phyloP scores from a whole-genome alignment of 2,329 filamentous ascomycete genomes.

The Albifimbria verrucaria region DNA sequence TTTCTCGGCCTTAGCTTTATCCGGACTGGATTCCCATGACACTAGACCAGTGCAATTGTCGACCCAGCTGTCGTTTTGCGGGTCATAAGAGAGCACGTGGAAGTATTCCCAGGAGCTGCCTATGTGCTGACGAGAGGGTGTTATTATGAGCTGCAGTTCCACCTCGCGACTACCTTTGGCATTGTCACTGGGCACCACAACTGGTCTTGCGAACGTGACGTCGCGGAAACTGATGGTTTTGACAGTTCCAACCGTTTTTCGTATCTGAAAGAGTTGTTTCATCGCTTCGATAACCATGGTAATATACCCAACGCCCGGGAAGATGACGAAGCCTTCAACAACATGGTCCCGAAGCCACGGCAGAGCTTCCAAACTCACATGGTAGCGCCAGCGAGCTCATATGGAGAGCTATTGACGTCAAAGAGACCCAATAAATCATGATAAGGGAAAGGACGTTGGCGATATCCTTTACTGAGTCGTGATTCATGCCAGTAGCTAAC shows the following conservation, averaged over 20 bases:
- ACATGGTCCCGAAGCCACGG: slow-evolving; percentile 11
- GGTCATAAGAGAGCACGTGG: background rate
- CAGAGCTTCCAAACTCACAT: slow-evolving; percentile 2
- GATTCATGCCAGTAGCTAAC: slow-evolving; percentile 13
- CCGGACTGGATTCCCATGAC: background rate
- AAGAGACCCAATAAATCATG: slow-evolving; percentile 9
- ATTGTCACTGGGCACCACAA: no score
- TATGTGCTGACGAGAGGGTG: no score
- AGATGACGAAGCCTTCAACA: slow-evolving; percentile 7
- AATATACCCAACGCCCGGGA: slow-evolving; percentile 9
- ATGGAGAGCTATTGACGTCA: background rate
- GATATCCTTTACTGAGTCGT: no score
- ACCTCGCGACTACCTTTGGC: slow-evolving; percentile 2
- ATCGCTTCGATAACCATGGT: slow-evolving; percentile 12
- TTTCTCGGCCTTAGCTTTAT: no score
- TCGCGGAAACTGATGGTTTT: slow-evolving; percentile 7
- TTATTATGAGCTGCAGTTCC: slow-evolving; percentile 8
- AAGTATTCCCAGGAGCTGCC: slow-evolving; percentile 8
- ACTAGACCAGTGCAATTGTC: background rate
- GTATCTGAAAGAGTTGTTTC: slow-evolving; percentile 5
- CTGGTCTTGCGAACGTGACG: slow-evolving; percentile 4
- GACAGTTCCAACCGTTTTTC: background rate
- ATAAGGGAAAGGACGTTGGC: no score
- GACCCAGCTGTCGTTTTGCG: background rate
- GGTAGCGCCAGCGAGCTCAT: slow-evolving; percentile 9